Base-by-base conservation (phyloP, 164 flowering plant genomes). In the Umbellularia californica region DNA sequence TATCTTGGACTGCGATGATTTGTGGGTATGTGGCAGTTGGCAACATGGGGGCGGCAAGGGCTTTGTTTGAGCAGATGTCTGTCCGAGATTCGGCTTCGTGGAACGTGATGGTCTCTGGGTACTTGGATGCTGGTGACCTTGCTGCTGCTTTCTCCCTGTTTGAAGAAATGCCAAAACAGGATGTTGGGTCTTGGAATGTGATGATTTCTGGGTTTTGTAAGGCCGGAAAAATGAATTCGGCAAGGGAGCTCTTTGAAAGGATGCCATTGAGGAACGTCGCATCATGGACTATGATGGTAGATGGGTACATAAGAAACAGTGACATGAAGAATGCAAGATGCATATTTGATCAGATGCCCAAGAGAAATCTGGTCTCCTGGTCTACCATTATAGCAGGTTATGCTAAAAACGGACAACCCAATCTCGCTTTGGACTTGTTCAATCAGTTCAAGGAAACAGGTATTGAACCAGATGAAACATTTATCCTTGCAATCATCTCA, bases 1-100 rank as follows among this genome's bases (percentile, higher is more conserved):
- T 84, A 74, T 81, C 86, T 11, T 86, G 87, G 86, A 85, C 82
- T 0, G 77, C 80, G 25, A 72, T 85, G 83, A 82, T 85, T 68
- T 74, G 75, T 30, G 86, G 83, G 55, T 82, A 83, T 75, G 72
- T 76, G 33, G 79, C 80, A 76, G 70, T 60, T 17, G 81, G 86
- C 27, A 74, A 85, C 71, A 83, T 83, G 80, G 72, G 6, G 20
- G 79, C 78, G 69, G 84, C 85, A 25, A 72, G 35, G 35, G 28
- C 25, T 60, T 71, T 82, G 70, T 84, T 85, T 72, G 78, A 79
- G 4, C 65, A 74, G 69, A 81, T 82, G 86, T 84, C 83, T 23
- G 25, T 20, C 12, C 75, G 77, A 66, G 87, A 83, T 58, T 52
- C 66, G 22, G 85, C 80, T 2, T 70, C 82, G 5, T 84, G 78